These are phyloP conservation scores for Boletus rubropictus DNA, from an alignment of 768 basidiomycete genomes.

Conservation along the genomic window DNA sequence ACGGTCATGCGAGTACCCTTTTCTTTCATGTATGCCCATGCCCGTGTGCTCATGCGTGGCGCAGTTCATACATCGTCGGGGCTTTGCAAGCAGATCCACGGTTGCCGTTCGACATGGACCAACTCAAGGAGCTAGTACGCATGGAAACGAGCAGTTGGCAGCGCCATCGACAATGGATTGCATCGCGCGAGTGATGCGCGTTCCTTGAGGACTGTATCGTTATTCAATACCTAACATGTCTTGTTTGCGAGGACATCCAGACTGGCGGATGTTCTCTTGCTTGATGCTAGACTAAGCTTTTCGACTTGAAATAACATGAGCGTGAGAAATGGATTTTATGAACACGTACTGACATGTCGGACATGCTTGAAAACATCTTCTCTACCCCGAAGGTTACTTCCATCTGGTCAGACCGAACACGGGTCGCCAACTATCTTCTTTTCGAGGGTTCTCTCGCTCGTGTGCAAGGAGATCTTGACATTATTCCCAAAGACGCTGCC, in stretches of 20 bases:
- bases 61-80: constrained; percentile 40
- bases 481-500: constrained; percentile 38
- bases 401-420: constrained; percentile 38
- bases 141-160: constrained; percentile 39
- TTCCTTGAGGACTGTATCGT: neutral
- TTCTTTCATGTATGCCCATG: neutral
- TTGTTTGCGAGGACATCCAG: too few species aligned
- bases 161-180: constrained; percentile 37
- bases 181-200: constrained; percentile 16
- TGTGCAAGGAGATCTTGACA: constrained; percentile 35
- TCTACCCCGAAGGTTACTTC: constrained; percentile 33
- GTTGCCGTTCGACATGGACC: constrained; percentile 33
- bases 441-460: constrained; percentile 32
- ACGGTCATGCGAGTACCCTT: constrained; percentile 40
- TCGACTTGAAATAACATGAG: too few species aligned
- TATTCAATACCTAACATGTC: neutral
- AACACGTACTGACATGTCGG: too few species aligned
- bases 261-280: too few species aligned
- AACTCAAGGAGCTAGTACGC: constrained; percentile 34
- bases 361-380: constrained; percentile 41
- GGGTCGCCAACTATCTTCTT: constrained; percentile 22
- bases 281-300: too few species aligned
- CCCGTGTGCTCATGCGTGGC: neutral
- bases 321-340: too few species aligned
- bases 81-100: constrained; percentile 37